Evolutionary conservation across 305 asterid species (phyloP), one percentile per base, ranked within the genome.

Genomic region (Petunia hybrid): DNA sequence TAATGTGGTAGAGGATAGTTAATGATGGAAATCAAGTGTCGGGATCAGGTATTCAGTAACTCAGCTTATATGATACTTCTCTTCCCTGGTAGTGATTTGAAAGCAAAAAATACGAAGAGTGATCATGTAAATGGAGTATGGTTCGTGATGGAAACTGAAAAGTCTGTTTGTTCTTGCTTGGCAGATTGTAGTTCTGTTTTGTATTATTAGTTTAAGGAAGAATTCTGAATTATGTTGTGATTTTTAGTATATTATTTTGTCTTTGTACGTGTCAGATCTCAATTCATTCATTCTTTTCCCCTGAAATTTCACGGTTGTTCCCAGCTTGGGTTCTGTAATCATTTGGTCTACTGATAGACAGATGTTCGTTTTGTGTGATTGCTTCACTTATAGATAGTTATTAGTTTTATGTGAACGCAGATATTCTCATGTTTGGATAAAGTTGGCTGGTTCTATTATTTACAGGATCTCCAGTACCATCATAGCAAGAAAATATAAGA

Each of bases 1-100:
- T 92, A 87, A 89, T 43, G 36, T 57, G 13, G 3, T 35, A 46
- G 45, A 78, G n/a, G 74, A 55, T 79, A 48, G 45, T 5, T 71
- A 12, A 35, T 35, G 62, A 48, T 12, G 43, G 39, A 71, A 48
- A 48, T 71, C 62, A 71, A 48, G 45, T 61, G 12, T 31, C 61
- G 45, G 62, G 45, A 71, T 71, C 78, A 71, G 62, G 78, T 71
- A 46, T 31, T 48, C 35, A 48, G 56, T 68, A 12, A 68, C 38
- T 42, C 16, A 38, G 39, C 53, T 68, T 68, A 22, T 16, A 46
- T 5, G 6, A 46, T 56, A 56, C 62, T 56, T 14, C 10, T 56
- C 62, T 56, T 71, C 31, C 78, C 45, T 48, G 78, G 62, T 46
- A 46, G 42, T 48, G 62, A 71, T 35, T 41, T 48, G 62, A 40